Evolutionary conservation across 805 yeast genomes (phyloP).

Genomic region (Metschnikowia orientalis): DNA sequence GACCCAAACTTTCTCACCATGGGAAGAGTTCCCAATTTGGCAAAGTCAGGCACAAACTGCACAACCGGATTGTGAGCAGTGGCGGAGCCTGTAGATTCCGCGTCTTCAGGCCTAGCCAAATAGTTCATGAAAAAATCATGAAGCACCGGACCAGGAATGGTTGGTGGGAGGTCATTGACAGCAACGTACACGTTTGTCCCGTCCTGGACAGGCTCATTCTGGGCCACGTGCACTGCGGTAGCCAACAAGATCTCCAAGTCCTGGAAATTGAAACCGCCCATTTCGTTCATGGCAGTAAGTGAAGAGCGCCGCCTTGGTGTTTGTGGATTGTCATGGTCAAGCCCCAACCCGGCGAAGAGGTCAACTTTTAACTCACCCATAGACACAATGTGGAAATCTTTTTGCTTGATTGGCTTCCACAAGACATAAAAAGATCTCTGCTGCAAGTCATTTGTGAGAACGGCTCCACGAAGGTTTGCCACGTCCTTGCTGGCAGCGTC

Average conservation of each 20-base stretch:
- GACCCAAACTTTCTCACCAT: slow-evolving; percentile 33
- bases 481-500: slow-evolving; percentile 10
- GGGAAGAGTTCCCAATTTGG: slow-evolving; percentile 24
- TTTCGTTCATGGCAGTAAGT: slow-evolving; percentile 33
- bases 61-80: slow-evolving; percentile 9
- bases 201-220: slow-evolving; percentile 14
- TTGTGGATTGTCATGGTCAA: slow-evolving; percentile 13
- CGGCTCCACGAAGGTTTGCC: slow-evolving; percentile 32
- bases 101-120: slow-evolving; percentile 19
- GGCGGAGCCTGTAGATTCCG: slow-evolving; percentile 3
- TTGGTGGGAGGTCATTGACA: slow-evolving; percentile 30
- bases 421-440: slow-evolving; percentile 32
- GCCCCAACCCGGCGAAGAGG: slow-evolving; percentile 16
- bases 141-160: slow-evolving; percentile 31
- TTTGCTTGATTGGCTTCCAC: slow-evolving; percentile 26
- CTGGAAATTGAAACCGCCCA: slow-evolving; percentile 40
- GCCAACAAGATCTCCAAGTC: slow-evolving; percentile 34
- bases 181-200: slow-evolving; percentile 21
- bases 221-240: slow-evolving; percentile 27
- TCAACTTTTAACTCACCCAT: slow-evolving; percentile 36
- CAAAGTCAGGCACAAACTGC: slow-evolving; percentile 21
- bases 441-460: slow-evolving; percentile 36
- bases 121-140: slow-evolving; percentile 36
- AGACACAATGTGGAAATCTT: slow-evolving; percentile 22
- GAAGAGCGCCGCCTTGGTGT: slow-evolving; percentile 32